Evolutionary conservation across 495 filamentous ascomycete genomes (phyloP), one percentile per base, ranked within the genome.

Genomic region (Hypoxylon lienhwacheense): DNA sequence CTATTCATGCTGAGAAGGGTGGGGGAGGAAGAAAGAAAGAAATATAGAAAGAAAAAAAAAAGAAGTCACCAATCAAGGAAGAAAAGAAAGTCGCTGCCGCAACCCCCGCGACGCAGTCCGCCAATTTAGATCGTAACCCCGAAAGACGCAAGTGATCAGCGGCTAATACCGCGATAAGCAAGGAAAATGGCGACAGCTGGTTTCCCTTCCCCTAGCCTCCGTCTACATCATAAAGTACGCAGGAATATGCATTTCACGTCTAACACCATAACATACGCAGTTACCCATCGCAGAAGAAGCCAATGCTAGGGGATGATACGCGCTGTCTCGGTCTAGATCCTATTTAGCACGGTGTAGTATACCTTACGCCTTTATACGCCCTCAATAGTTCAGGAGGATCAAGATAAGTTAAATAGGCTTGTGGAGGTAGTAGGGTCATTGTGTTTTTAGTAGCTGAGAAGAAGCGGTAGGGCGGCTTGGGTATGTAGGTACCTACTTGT

Each of bases 101-200:
- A 16, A 7, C 5, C 44, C 46, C 55, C 35, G 12, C 15, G 44
- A n/a, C 12, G 36, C 25, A 32, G 35, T 42, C 55, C 55, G 48
- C 55, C 49, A 59, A 53, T 36, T 37, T 53, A 29, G 43, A 47
- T 59, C 24, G 48, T 49, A 53, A 21, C 22, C 48, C 48, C 55
- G 41, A 51, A 58, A 58, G 34, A 26, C 34, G 54, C 34, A 47
- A 51, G 22, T 51, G 54, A 58, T 58, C 54, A 34, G 26, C 54
- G 46, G 34, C 47, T 29, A 46, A 58, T 52, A 52, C 54, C 54
- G 54, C 54, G 54, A 58, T 51, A 58, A 43, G 54, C 47, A 34
- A 47, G n/a, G 17, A 41, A 58, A 57, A 51, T 57, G 46, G 32
- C 46, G 26, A 51, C 46, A 26, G n/a, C 46, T 22, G 20, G 26